Conservation (phyloP, 495 filamentous ascomycete species). For the Saxophila tyrrhenica region DNA sequence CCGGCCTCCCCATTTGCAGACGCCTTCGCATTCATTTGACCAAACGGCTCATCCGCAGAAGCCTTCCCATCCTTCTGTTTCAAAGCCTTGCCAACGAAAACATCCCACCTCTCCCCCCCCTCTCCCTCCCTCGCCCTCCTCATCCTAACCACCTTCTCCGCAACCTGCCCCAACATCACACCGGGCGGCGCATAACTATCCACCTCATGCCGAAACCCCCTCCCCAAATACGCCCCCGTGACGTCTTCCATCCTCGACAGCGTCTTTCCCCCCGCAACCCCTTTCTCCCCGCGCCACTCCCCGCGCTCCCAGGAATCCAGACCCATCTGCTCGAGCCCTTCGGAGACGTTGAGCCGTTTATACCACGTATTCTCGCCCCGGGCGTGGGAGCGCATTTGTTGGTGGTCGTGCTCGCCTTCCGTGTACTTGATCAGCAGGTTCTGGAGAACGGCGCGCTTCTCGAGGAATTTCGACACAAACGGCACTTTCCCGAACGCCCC, state of each 20-base stretch:
- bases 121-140: conserved; percentile 27
- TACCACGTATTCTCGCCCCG: conserved; percentile 33
- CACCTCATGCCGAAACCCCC: conserved; percentile 21
- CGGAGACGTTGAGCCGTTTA: conserved; percentile 31
- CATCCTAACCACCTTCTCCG: conserved; percentile 31
- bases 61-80: not conserved
- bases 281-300: conserved; percentile 15
- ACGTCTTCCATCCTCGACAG: conserved; percentile 26
- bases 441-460: conserved; percentile 34
- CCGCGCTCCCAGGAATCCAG: conserved; percentile 31
- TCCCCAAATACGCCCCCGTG: conserved; percentile 22
- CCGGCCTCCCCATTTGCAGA: not conserved
- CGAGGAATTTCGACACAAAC: conserved; percentile 28
- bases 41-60: not conserved
- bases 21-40: not conserved
- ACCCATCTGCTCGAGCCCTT: conserved; percentile 28
- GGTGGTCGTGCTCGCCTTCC: conserved; percentile 32
- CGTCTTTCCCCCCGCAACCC: conserved; percentile 14
- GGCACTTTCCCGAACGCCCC: conserved; percentile 26
- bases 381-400: conserved; percentile 28
- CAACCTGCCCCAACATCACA: conserved; percentile 29
- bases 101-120: conserved; percentile 26
- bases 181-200: conserved; percentile 31
- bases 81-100: conserved; percentile 21
- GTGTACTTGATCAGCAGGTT: conserved; percentile 37